Evolutionary conservation across 257 asterid species (phyloP).

Genomic region (Coffea canephora): DNA sequence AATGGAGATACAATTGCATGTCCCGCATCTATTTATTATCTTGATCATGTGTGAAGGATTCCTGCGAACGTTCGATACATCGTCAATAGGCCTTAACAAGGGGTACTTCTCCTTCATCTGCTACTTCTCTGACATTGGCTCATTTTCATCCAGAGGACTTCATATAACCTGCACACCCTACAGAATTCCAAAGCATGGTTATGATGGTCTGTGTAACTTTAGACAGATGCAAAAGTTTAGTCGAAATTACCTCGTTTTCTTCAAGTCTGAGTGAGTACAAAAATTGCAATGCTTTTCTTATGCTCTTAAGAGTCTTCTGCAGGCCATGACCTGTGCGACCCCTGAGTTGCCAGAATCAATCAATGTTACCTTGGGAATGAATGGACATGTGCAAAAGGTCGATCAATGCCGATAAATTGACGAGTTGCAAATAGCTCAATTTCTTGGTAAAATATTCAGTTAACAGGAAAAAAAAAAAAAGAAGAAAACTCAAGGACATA

Average conservation of each 20-base stretch:
- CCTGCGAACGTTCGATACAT: background rate
- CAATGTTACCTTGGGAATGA: background rate
- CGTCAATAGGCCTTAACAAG: background rate
- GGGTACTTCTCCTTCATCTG: background rate
- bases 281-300: background rate
- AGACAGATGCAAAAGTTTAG: background rate
- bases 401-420: too few species aligned
- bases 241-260: background rate
- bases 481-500: too few species aligned
- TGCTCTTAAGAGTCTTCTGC: background rate
- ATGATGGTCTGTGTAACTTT: background rate
- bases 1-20: too few species aligned
- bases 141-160: background rate
- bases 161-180: background rate
- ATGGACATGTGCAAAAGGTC: background rate
- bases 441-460: too few species aligned
- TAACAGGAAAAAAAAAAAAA: too few species aligned
- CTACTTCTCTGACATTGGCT: background rate
- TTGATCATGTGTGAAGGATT: background rate
- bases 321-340: background rate
- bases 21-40: background rate
- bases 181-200: background rate
- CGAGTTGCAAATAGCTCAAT: too few species aligned
- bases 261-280: background rate
- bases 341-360: background rate